Base-by-base conservation (phyloP, 805 yeast species). In the Naumovozyma castellii region DNA sequence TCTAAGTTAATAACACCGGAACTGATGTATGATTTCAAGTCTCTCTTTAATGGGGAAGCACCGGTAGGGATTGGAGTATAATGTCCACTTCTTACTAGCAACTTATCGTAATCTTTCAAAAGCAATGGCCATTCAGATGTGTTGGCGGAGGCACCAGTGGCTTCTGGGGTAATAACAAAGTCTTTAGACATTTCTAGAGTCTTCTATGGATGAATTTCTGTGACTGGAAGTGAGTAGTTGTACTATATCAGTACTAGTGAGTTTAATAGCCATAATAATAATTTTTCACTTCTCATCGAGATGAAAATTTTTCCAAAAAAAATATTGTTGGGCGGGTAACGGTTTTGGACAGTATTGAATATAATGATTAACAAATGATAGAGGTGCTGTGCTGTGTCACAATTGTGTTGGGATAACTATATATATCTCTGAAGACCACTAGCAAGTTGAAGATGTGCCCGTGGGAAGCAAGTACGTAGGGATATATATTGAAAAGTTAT, bases 41-140 rank as follows among this genome's bases (percentile, higher is more conserved):
- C 97, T 73, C 98, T 81, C 68, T 86, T 87, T 62, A 84, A 74
- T 45, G 98, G 98, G 39, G 95, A 78, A 61, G 90, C 76, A 49
- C 98, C 98, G 41, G 90, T 72, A 56, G 97, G 97, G 53, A 88
- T 88, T 51, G 97, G 97, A 34, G 97, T 90, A 64, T 92, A 90
- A 63, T 92, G 98, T 35, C 95, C 95, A 45, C 94, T 80, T 72
- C 98, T 83, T 41, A 92, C 97, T 47, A 88, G 72, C 43, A 92
- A 72, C 68, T 88, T 83, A 72, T 92, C 97, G 66, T 80, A 92
- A 72, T 90, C 80, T 65, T 92, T 92, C 64, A 92, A 72, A 54
- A 92, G 72, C 56, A 92, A 73, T 25, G 98, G 98, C 97, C 97
- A 92, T 53, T 83, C 85, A 43, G 94, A 78, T 43, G 97, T 81